These are phyloP conservation scores for Cyberlindnera maritima DNA, from an alignment of 805 yeast genomes.

Conservation along the genomic window DNA sequence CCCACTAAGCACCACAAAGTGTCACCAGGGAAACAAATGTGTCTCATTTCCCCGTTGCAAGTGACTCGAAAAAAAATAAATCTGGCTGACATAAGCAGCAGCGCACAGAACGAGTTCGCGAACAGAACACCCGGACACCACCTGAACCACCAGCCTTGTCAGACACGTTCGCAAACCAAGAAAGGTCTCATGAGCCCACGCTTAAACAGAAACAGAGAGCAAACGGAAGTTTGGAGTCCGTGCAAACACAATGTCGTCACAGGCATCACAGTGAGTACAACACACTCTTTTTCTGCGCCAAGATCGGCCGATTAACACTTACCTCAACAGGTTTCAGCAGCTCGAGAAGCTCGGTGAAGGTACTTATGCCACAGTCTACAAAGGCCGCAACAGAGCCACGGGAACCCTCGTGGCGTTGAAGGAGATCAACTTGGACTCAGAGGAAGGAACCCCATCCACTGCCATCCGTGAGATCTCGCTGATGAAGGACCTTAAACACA, in stretches of 20 bases:
- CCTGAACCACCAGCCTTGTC: neutral
- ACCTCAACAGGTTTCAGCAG: slow-evolving; percentile 29
- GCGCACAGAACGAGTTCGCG: too few relatives aligned
- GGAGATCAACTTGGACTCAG: slow-evolving; percentile 91
- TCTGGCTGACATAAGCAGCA: neutral
- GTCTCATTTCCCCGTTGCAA: neutral
- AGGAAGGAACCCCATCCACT: slow-evolving; percentile 96
- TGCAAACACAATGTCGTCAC: slow-evolving; percentile 17
- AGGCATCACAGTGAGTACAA: slow-evolving; percentile 28
- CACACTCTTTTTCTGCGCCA: neutral
- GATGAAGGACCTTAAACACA: slow-evolving; percentile 92
- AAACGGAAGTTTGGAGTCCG: too few relatives aligned
- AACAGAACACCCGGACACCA: neutral
- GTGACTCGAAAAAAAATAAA: neutral
- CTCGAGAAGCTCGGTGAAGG: slow-evolving; percentile 91
- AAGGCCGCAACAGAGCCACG: slow-evolving; percentile 81
- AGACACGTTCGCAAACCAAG: neutral
- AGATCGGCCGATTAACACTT: slow-evolving; percentile 5
- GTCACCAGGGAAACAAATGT: neutral
- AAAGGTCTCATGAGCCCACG: neutral
- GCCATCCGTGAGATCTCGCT: slow-evolving; percentile 95
- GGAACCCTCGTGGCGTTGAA: slow-evolving; percentile 92
- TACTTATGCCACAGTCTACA: slow-evolving; percentile 98
- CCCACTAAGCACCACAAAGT: too few relatives aligned
- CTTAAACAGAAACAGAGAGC: neutral